Conservation (phyloP, 78 protist genomes). For the Monocercomonoides exilis region DNA sequence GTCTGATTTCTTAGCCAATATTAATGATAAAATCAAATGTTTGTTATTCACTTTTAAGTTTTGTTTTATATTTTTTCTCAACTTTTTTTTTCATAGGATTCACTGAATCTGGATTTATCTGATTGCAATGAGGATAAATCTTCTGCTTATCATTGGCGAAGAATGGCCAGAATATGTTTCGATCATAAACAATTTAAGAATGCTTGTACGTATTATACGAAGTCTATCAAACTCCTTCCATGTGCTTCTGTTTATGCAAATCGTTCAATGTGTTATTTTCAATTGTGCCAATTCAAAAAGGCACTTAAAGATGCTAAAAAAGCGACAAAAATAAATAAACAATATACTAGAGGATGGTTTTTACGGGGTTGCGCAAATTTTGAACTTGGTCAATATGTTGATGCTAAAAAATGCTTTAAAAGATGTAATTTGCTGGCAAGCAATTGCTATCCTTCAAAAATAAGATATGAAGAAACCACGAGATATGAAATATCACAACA, state of each 20-base stretch:
- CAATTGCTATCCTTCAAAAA: neutral
- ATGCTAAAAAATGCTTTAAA: neutral
- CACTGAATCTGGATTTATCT: too few relatives aligned
- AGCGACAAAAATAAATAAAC: neutral
- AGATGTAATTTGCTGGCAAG: neutral
- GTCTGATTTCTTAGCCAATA: too few relatives aligned
- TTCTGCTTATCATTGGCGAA: too few relatives aligned
- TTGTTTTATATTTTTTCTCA: too few relatives aligned
- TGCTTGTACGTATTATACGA: conserved; percentile 18
- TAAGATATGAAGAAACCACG: neutral
- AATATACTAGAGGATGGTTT: neutral
- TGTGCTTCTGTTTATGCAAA: conserved; percentile 11
- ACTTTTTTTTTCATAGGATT: too few relatives aligned
- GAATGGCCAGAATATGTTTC: too few relatives aligned
- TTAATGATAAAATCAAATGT: too few relatives aligned
- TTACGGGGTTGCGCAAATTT: neutral
- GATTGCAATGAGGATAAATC: too few relatives aligned
- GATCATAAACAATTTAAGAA: too few relatives aligned
- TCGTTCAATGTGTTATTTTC: conserved; percentile 26
- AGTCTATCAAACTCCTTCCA: conserved; percentile 29
- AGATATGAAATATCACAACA: neutral
- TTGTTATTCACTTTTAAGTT: too few relatives aligned
- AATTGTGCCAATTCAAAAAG: conserved; percentile 1
- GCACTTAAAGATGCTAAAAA: neutral
- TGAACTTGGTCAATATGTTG: neutral